phyloP scores from a whole-genome alignment of 495 filamentous ascomycete species.

The Penicillium manginii region DNA sequence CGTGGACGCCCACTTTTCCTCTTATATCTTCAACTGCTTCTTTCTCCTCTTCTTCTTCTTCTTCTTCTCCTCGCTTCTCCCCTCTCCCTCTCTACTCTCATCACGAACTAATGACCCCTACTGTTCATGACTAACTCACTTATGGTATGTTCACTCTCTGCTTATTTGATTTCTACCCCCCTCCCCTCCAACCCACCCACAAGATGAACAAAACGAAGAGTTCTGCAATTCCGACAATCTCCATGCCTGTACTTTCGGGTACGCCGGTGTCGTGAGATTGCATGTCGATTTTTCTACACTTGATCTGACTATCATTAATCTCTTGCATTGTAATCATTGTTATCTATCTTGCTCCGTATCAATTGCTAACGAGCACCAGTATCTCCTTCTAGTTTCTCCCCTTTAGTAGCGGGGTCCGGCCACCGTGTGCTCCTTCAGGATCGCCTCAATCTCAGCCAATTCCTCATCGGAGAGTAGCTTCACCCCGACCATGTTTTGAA shows the following conservation, averaged over 20 bases:
- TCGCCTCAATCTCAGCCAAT: slow-evolving; percentile 48
- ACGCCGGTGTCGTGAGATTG: slow-evolving; percentile 41
- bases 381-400: background rate
- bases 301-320: slow-evolving; percentile 50
- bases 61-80: background rate
- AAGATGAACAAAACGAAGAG: slow-evolving; percentile 55
- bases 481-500: slow-evolving; percentile 48
- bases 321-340: background rate
- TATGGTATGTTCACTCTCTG: background rate
- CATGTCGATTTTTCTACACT: slow-evolving; percentile 60
- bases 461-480: slow-evolving; percentile 43
- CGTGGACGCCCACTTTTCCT: background rate
- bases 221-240: slow-evolving; percentile 64
- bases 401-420: slow-evolving; percentile 43
- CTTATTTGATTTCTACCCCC: background rate
- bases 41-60: background rate
- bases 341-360: background rate
- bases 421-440: slow-evolving; percentile 42
- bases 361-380: slow-evolving; percentile 4
- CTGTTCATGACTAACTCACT: background rate
- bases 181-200: background rate
- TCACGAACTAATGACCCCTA: background rate
- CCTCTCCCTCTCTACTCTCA: background rate
- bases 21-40: background rate
- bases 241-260: slow-evolving; percentile 30